Evolutionary conservation across 352 stramenopile genomes (phyloP), one percentile per base, ranked within the genome.

Genomic region (Pythium chondricola): DNA sequence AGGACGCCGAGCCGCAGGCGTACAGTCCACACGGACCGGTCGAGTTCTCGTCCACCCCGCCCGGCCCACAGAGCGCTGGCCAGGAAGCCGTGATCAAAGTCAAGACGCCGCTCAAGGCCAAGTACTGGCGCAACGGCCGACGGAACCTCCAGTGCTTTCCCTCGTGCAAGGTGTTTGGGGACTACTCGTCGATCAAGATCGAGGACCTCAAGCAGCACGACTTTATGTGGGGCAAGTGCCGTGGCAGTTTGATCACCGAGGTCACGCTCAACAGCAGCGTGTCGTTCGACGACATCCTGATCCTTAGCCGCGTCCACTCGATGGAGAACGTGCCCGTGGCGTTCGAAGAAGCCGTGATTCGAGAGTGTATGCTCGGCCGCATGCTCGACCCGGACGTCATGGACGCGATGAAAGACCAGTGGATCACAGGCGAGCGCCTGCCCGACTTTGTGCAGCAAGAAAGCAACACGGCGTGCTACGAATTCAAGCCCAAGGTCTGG

Each of bases 221-320:
- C 53, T 93, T 93, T 42, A 93, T 93, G 82, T 93, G 82, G 82
- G 82, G 82, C 66, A 93, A 93, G 63, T 93, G 82, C 55, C 76
- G 82, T 21, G 82, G 82, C 50, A 88, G 74, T 52, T 57, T 93
- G 27, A 76, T 90, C 20, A 85, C 80, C 0, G 82, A 93, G 54
- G 76, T 93, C 17, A 85, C 78, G 38, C 69, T 93, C 38, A 91
- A 90, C 62, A 87, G 70, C 63, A 88, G 71, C 63, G 69, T 86
- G 42, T 71, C 74, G 7, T 89, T 90, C 37, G 77, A 91, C 58
- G 76, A 93, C 52, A 69, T 93, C 25, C 50, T 91, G 41, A 63
- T 93, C 50, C 59, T 93, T 11, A 78, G 76, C 7, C 82, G 82
- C 26, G 79, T 93, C 22, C 82, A 93, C 65, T 93, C 81, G 47